Percentiles rank a stretch among this genome's conserved stretches.
phyloP scores from a whole-genome alignment of 805 yeast species.

The Teunomyces funiuensis region DNA sequence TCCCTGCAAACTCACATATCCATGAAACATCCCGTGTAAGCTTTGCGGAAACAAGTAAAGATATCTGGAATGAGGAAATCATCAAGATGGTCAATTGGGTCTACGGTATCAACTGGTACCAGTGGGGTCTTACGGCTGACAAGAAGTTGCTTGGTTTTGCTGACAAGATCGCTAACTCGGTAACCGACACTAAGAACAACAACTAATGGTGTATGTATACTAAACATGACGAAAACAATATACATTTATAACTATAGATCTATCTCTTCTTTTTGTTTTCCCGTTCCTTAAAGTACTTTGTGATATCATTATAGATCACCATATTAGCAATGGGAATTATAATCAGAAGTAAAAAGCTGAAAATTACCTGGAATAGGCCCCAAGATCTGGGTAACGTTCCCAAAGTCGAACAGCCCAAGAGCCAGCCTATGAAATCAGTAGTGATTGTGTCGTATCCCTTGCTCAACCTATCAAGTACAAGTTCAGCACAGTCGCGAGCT shows the following conservation, averaged over 20 bases:
- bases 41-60: slow-evolving; percentile 62
- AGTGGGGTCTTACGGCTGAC: slow-evolving; percentile 36
- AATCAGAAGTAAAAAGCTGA: slow-evolving; percentile 35
- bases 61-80: slow-evolving; percentile 78
- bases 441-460: slow-evolving; percentile 70
- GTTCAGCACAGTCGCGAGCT: slow-evolving; percentile 63
- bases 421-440: slow-evolving; percentile 86
- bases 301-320: slow-evolving; percentile 53
- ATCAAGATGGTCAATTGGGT: slow-evolving; percentile 63
- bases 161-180: slow-evolving; percentile 21
- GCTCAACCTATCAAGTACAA: slow-evolving; percentile 54
- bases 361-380: slow-evolving; percentile 47
- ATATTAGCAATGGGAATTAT: slow-evolving; percentile 56
- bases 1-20: slow-evolving; percentile 38
- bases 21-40: slow-evolving; percentile 33
- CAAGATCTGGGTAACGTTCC: slow-evolving; percentile 70
- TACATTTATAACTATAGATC: not conserved
- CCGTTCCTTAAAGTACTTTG: slow-evolving; percentile 40
- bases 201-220: not conserved
- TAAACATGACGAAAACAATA: not conserved
- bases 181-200: slow-evolving; percentile 6
- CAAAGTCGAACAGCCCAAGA: slow-evolving; percentile 61
- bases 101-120: slow-evolving; percentile 53
- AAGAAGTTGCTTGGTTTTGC: slow-evolving; percentile 28
- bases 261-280: slow-evolving; percentile 7